Evolutionary conservation across 495 filamentous ascomycete genomes (phyloP), one percentile per base, ranked within the genome.

Genomic region (Glonium stellatum): DNA sequence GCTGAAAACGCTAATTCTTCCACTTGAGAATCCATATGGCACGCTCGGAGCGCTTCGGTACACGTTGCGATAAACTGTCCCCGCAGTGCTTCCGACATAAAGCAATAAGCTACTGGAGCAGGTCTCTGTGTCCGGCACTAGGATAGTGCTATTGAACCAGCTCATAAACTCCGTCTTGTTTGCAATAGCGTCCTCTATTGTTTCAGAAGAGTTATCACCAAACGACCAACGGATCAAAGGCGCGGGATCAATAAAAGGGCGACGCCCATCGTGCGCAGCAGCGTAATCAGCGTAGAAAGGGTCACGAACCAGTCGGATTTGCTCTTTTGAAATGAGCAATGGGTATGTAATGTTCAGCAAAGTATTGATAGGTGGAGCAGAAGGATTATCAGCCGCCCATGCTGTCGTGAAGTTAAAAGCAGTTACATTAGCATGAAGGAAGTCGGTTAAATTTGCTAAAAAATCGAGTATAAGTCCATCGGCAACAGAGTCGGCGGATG

Each of bases 151-250:
- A 57, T 75, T 73, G 69, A 78, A 82, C 82, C 81, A 85, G 52
- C 72, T 57, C 61, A 72, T 75, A 63, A 85, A 85, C 9, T 75
- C 57, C 4, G 77, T 77, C 57, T 77, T 78, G 62, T 81, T 80
- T 4, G 61, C 58, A 21, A 73, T 42, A 11, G 76, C 79, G 2
- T 69, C 62, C 5, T 73, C 66, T 9, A 78, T 63, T 0, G 56
- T 62, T 0, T 70, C 69, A 1, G 72, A 66, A 15, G 69, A 66
- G 0, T 77, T 72, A 57, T 80, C 77, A 27, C 78, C 83, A 65
- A 73, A 84, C 0, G 69, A 71, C 82, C 83, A 88, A 8, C 84
- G 78, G 1, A 72, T 60, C 4, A 82, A 63, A 1, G 83, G 83
- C 0, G 69, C 73, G 18, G 71, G 68, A 47, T 76, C 69, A 54